phyloP scores from a whole-genome alignment of 2,329 filamentous ascomycete species.

The Metarhizium sp. region DNA sequence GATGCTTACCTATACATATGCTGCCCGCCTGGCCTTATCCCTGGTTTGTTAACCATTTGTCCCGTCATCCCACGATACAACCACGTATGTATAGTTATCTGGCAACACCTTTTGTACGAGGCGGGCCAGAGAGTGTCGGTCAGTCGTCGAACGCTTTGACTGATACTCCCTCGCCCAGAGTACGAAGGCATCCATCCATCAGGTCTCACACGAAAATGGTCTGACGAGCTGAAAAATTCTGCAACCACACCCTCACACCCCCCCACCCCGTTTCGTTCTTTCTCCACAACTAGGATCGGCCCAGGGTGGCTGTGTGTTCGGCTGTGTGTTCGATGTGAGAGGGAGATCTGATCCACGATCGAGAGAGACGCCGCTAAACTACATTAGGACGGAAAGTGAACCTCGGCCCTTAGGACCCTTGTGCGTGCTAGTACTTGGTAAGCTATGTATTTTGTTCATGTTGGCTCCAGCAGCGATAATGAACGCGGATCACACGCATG shows the following conservation, averaged over 20 bases:
- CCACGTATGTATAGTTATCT: not conserved
- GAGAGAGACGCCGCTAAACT: conserved; percentile 1
- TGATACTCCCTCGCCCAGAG: too few species aligned
- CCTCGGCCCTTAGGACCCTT: not conserved
- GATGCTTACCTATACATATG: too few species aligned
- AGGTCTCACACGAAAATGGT: not conserved
- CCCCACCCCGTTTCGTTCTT: not conserved
- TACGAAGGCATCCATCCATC: not conserved
- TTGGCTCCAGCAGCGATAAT: too few species aligned
- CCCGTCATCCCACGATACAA: too few species aligned
- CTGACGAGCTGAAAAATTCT: too few species aligned
- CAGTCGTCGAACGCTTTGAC: too few species aligned
- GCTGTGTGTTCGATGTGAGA: not conserved
- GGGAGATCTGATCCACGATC: conserved; percentile 11
- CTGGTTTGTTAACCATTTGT: too few species aligned
- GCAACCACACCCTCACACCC: not conserved
- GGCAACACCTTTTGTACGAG: not conserved
- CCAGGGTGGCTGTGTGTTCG: not conserved
- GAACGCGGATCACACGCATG: too few species aligned
- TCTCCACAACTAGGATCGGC: conserved; percentile 1
- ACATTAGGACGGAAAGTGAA: not conserved
- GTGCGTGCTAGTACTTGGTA: not conserved
- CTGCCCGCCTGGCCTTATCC: too few species aligned
- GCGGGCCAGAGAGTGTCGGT: too few species aligned
- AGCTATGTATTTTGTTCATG: too few species aligned